These are phyloP conservation scores for Yamadazyma insecticola DNA, from an alignment of 805 yeast genomes.

Conservation along the genomic window DNA sequence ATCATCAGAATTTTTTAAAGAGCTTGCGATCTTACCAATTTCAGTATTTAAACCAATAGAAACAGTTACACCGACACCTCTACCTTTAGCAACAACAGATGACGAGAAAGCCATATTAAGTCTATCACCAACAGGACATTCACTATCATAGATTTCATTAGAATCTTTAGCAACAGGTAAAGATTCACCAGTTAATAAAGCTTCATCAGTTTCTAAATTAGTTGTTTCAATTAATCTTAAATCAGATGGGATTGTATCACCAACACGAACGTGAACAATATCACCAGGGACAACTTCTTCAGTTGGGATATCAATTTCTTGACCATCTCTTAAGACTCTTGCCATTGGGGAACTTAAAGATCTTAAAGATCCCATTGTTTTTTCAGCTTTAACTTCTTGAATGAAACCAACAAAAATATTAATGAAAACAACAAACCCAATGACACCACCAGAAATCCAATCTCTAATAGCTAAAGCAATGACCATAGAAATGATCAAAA, in stretches of 20 bases:
- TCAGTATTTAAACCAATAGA: slow-evolving; percentile 70
- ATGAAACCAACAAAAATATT: slow-evolving; percentile 64
- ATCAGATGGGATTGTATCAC: slow-evolving; percentile 77
- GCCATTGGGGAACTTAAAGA: slow-evolving; percentile 70
- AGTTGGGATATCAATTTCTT: slow-evolving; percentile 52
- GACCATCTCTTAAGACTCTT: slow-evolving; percentile 57
- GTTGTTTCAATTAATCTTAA: slow-evolving; percentile 51
- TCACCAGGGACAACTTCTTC: slow-evolving; percentile 73
- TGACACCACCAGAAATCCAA: slow-evolving; percentile 82
- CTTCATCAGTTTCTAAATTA: slow-evolving; percentile 71
- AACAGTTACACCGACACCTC: slow-evolving; percentile 65
- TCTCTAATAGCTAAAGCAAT: slow-evolving; percentile 70
- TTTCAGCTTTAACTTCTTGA: slow-evolving; percentile 72
- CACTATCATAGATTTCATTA: slow-evolving; percentile 21
- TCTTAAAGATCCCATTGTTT: slow-evolving; percentile 71
- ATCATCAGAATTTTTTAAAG: slow-evolving; percentile 40
- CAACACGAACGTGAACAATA: slow-evolving; percentile 56
- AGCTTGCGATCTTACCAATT: slow-evolving; percentile 68
- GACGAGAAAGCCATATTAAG: slow-evolving; percentile 69
- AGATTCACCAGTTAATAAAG: slow-evolving; percentile 63
- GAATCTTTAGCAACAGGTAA: slow-evolving; percentile 57
- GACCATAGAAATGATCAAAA: slow-evolving; percentile 61
- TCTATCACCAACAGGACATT: slow-evolving; percentile 67
- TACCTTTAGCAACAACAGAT: slow-evolving; percentile 66
- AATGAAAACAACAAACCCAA: slow-evolving; percentile 59